phyloP scores from a whole-genome alignment of 1,139 yeast genomes.

The Candida sp. region DNA sequence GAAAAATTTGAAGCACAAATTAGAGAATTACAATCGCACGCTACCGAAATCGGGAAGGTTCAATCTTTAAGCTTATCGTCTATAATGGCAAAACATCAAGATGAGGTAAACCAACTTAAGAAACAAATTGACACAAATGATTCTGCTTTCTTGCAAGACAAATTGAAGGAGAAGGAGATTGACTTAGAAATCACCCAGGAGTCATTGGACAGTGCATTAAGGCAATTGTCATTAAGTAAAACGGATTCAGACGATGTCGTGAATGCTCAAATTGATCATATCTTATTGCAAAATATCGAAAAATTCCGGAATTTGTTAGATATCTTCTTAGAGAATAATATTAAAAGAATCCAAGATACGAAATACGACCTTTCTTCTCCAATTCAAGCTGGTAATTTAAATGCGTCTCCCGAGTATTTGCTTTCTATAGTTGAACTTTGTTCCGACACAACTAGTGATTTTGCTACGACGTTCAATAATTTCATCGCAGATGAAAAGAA shows the following conservation, averaged over 20 bases:
- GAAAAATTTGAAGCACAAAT: conserved; percentile 67
- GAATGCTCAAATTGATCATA: conserved; percentile 58
- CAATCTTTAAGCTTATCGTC: conserved; percentile 66
- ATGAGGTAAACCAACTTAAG: conserved; percentile 45
- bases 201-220: conserved; percentile 71
- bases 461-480: conserved; percentile 75
- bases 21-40: conserved; percentile 57
- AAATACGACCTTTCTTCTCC: conserved; percentile 73
- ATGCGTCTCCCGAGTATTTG: conserved; percentile 71
- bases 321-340: conserved; percentile 66
- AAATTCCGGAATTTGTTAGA: conserved; percentile 64
- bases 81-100: conserved; percentile 61
- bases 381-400: conserved; percentile 80
- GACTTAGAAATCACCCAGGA: conserved; percentile 80
- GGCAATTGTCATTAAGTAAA: conserved; percentile 56
- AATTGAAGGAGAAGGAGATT: conserved; percentile 66
- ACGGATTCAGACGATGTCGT: conserved; percentile 52
- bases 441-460: conserved; percentile 72
- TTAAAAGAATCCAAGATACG: conserved; percentile 71
- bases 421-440: conserved; percentile 71
- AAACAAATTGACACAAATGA: conserved; percentile 28
- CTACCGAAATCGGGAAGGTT: conserved; percentile 61
- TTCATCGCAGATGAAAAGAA: conserved; percentile 75
- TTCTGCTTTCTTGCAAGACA: conserved; percentile 35
- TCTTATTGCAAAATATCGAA: conserved; percentile 46